A percentile compares a stretch with the other conserved stretches of the same genome.
These are phyloP conservation scores for Monilinia aucupariae DNA, from an alignment of 2,329 filamentous ascomycete species.

Conservation along the genomic window DNA sequence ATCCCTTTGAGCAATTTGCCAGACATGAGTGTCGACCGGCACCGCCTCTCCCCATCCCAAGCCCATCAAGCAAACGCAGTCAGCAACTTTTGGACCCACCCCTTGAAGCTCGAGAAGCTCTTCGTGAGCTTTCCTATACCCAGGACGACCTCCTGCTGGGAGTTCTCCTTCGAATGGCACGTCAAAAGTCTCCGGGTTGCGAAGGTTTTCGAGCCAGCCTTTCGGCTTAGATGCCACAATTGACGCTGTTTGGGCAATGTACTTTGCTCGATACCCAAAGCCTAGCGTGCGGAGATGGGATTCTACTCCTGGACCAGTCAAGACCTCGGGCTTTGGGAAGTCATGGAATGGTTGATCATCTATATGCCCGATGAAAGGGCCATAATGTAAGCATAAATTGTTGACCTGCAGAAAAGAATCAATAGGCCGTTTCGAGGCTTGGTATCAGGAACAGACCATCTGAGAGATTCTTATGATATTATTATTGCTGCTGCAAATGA, in stretches of 20 bases:
- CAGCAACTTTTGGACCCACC: conserved; percentile 93
- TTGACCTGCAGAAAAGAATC: conserved; percentile 50
- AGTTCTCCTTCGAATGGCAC: conserved; percentile 49
- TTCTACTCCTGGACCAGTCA: conserved; percentile 74
- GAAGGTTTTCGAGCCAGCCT: conserved; percentile 71
- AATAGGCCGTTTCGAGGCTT: not conserved
- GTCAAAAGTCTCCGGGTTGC: conserved; percentile 78
- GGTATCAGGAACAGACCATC: conserved; percentile 56
- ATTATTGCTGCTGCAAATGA: conserved; percentile 99
- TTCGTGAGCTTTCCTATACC: conserved; percentile 76
- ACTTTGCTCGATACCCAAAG: conserved; percentile 92
- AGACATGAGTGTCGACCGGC: conserved; percentile 95
- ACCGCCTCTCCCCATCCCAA: conserved; percentile 93
- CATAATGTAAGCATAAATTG: conserved; percentile 84
- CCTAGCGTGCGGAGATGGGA: conserved; percentile 72
- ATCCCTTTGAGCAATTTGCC: conserved; percentile 95
- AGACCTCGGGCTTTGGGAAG: conserved; percentile 70
- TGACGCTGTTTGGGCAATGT: conserved; percentile 78
- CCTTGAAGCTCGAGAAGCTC: conserved; percentile 74
- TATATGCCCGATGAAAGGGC: conserved; percentile 65
- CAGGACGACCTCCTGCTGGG: conserved; percentile 43
- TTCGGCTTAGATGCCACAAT: conserved; percentile 63
- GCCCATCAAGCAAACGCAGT: conserved; percentile 95
- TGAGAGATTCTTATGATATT: conserved; percentile 92
- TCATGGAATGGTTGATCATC: conserved; percentile 73